phyloP scores from a whole-genome alignment of 306 rosid genomes.

The Lathyrus aphaca region DNA sequence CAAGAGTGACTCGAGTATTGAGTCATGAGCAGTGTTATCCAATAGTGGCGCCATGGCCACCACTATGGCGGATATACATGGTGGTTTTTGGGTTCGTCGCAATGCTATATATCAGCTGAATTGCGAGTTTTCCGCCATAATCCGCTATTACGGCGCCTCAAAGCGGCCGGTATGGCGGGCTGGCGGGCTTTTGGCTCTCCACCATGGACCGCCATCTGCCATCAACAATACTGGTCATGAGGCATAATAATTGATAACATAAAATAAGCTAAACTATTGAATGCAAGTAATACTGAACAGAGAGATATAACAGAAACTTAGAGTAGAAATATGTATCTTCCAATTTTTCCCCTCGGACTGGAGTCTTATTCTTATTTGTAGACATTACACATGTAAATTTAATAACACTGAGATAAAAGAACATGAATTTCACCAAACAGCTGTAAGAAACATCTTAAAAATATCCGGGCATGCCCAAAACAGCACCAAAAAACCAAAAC shows the following conservation, averaged over 20 bases:
- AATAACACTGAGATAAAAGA: neutral
- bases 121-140: too few species aligned
- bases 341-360: neutral
- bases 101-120: too few species aligned
- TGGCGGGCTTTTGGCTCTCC: too few species aligned
- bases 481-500: neutral
- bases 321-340: neutral
- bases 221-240: neutral
- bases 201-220: too few species aligned
- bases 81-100: too few species aligned
- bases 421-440: neutral
- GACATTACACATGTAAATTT: neutral
- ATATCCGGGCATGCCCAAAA: neutral
- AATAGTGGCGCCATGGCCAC: too few species aligned
- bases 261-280: neutral
- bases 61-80: too few species aligned
- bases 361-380: slow-evolving; percentile 5
- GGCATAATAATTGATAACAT: neutral
- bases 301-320: neutral
- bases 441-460: neutral
- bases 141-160: too few species aligned
- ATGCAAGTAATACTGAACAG: neutral
- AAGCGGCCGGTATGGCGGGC: too few species aligned
- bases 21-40: too few species aligned
- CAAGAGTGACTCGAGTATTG: neutral